Evolutionary conservation across 1,284 basidiomycete species (phyloP).

Genomic region (Austropuccinia psidii): DNA sequence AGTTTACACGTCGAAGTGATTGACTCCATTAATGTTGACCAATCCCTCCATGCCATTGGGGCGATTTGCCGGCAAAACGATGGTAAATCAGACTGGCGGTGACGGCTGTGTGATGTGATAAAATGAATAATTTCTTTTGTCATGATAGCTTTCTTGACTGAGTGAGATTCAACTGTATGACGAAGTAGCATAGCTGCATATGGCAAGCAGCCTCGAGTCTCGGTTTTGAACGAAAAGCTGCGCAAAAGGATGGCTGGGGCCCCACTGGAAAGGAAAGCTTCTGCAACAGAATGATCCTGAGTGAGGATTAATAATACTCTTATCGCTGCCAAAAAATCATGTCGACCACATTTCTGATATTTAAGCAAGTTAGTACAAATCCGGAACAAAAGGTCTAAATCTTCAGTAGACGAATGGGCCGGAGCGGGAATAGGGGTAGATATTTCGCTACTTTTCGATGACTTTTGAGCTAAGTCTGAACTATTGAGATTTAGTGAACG

Average conservation of each 20-base stretch:
- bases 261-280: conserved; percentile 38
- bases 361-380: conserved; percentile 34
- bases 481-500: conserved; percentile 37
- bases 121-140: conserved; percentile 61
- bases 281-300: conserved; percentile 26
- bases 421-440: conserved; percentile 15
- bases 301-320: conserved; percentile 32
- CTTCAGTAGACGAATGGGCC: conserved; percentile 1
- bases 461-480: neutral
- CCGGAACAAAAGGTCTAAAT: conserved; percentile 27
- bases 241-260: conserved; percentile 41
- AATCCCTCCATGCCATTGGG: conserved; percentile 73
- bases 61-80: conserved; percentile 69
- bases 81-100: conserved; percentile 62
- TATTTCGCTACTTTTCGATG: neutral
- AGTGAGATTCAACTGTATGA: conserved; percentile 74
- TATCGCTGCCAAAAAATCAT: conserved; percentile 34
- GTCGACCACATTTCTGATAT: conserved; percentile 20
- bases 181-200: conserved; percentile 81
- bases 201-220: conserved; percentile 61
- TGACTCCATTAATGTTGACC: conserved; percentile 66
- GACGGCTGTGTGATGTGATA: conserved; percentile 54
- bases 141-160: conserved; percentile 65
- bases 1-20: conserved; percentile 66
- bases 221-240: conserved; percentile 36